A percentile compares a stretch with the other conserved stretches of the same genome.
These are phyloP conservation scores for Eucalyptus cladocalyx DNA, from an alignment of 345 rosid species.

Conservation along the genomic window DNA sequence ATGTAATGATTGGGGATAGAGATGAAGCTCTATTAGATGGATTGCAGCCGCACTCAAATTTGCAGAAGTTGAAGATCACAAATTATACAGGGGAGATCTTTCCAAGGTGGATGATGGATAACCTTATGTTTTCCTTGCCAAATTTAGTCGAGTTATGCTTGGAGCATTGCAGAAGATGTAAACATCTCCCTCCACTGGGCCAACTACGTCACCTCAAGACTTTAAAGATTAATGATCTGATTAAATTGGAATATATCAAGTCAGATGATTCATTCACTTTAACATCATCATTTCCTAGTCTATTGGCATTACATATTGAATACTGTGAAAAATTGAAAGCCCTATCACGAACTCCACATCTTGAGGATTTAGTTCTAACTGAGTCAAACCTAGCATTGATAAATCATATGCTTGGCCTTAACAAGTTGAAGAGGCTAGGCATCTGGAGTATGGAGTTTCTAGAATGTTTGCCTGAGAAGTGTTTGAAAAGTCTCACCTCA, in stretches of 20 bases:
- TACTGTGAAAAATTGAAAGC: not conserved
- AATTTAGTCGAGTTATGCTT: not conserved
- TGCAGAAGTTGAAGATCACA: not conserved
- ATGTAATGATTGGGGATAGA: too few relatives aligned
- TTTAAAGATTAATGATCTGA: not conserved
- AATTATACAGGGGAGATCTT: not conserved
- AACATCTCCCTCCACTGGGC: slow-evolving; percentile 5
- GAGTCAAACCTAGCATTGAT: not conserved
- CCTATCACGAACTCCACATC: not conserved
- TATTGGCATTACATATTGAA: not conserved
- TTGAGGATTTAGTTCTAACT: accelerated
- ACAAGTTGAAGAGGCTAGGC: too few relatives aligned
- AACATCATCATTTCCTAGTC: not conserved
- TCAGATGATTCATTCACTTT: not conserved
- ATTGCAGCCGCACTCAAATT: slow-evolving; percentile 1
- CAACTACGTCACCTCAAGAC: slow-evolving; percentile 4
- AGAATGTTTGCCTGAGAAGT: too few relatives aligned
- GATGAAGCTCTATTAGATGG: not conserved
- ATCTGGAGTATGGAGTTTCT: too few relatives aligned
- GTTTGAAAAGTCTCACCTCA: too few relatives aligned
- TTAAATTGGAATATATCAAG: not conserved
- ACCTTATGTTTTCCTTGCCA: not conserved
- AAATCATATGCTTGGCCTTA: not conserved
- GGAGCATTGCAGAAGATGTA: not conserved
- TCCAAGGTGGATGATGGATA: slow-evolving; percentile 7